A percentile compares a stretch with the other conserved stretches of the same genome.
Conservation (phyloP, 345 rosid genomes). For the Dipteronia sinensis region DNA sequence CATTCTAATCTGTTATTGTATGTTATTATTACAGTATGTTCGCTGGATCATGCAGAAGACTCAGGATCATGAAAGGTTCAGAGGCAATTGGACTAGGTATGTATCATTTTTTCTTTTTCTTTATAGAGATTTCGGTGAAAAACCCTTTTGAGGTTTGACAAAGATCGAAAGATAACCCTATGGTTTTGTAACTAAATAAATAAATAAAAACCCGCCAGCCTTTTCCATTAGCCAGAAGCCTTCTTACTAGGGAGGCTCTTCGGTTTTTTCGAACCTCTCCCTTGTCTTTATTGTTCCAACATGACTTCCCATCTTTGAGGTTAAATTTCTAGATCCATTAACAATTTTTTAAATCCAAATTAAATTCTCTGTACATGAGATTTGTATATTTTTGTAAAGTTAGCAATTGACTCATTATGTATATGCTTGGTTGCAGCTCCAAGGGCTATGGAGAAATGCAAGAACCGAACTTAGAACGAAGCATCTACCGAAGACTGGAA, state of each 20-base stretch:
- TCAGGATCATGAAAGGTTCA: constrained; percentile 53
- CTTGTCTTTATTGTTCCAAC: not conserved
- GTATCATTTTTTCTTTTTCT: not conserved
- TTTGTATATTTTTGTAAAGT: not conserved
- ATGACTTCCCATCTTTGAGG: not conserved
- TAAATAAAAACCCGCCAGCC: too few relatives aligned
- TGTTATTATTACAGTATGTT: constrained; percentile 47
- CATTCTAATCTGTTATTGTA: constrained; percentile 1
- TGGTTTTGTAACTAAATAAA: not conserved
- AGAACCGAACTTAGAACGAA: constrained; percentile 29
- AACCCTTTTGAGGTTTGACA: too few relatives aligned
- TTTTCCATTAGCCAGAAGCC: not conserved
- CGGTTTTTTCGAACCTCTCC: not conserved
- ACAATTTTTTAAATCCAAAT: not conserved
- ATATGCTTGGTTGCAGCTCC: constrained; percentile 44
- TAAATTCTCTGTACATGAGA: too few relatives aligned
- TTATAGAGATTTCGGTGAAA: not conserved
- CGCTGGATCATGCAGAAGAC: constrained; percentile 46
- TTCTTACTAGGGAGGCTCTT: not conserved
- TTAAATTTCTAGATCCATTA: not conserved
- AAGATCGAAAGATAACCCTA: not conserved
- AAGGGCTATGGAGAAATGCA: constrained; percentile 53
- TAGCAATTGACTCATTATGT: constrained; percentile 3
- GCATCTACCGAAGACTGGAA: constrained; percentile 13
- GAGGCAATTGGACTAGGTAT: constrained; percentile 59